Conservation (phyloP, 2,329 filamentous ascomycete genomes). For the Claviceps sp. region DNA sequence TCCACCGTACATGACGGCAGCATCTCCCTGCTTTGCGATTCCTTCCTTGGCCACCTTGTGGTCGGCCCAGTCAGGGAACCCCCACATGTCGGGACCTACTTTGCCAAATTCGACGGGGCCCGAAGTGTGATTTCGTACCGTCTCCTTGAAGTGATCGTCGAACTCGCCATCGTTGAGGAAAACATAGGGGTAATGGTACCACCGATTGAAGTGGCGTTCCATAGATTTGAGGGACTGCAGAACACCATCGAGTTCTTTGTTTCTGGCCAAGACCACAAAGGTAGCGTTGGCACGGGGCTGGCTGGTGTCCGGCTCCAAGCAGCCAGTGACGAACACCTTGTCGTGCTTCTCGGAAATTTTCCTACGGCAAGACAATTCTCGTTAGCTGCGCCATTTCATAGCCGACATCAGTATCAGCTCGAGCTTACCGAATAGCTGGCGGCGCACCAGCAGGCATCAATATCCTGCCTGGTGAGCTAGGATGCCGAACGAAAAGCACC, state of each 20-base stretch:
- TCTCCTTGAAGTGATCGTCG: conserved; percentile 84
- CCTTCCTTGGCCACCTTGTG: conserved; percentile 88
- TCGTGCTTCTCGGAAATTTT: conserved; percentile 97
- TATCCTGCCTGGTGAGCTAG: conserved; percentile 67
- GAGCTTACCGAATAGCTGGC: conserved; percentile 64
- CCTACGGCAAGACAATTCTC: conserved; percentile 30
- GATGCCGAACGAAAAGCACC: conserved; percentile 78
- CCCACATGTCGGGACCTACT: conserved; percentile 86
- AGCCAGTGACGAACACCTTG: conserved; percentile 89
- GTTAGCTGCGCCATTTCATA: background rate
- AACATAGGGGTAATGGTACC: conserved; percentile 97
- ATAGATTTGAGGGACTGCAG: conserved; percentile 96
- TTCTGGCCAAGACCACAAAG: conserved; percentile 88
- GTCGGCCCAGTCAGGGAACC: conserved; percentile 93
- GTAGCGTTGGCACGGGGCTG: conserved; percentile 81
- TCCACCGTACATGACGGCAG: conserved; percentile 97
- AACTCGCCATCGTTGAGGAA: conserved; percentile 97
- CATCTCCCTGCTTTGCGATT: conserved; percentile 90
- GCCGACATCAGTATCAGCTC: background rate
- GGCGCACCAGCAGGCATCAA: conserved; percentile 80
- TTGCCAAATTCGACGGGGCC: conserved; percentile 81
- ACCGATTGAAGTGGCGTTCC: conserved; percentile 96
- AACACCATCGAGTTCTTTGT: conserved; percentile 92
- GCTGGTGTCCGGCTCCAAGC: conserved; percentile 65
- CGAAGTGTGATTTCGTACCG: conserved; percentile 81